Evolutionary conservation across 2,329 filamentous ascomycete species (phyloP).

Genomic region (Xylaria sp.): DNA sequence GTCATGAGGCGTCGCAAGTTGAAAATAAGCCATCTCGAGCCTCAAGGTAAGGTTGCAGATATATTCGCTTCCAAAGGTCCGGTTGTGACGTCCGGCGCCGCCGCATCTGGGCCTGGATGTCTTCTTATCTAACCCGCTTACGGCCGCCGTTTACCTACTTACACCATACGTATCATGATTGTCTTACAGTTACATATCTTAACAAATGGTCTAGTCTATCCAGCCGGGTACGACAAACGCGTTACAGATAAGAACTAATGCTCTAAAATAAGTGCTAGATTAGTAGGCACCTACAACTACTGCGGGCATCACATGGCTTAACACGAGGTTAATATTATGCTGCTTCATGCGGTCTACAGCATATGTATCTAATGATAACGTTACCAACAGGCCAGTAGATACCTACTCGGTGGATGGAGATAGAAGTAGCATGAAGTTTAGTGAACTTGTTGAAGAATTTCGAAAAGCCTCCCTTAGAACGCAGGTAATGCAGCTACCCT

Average conservation of each 20-base stretch:
- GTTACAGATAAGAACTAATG: neutral
- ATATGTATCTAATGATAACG: neutral
- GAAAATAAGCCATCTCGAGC: conserved; percentile 24
- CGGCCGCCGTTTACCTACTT: neutral
- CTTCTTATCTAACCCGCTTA: neutral
- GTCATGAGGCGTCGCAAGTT: conserved; percentile 26
- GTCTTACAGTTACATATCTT: neutral
- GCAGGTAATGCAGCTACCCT: too few relatives aligned
- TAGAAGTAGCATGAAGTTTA: too few relatives aligned
- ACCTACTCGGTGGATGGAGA: neutral
- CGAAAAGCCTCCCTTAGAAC: too few relatives aligned
- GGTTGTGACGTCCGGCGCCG: neutral
- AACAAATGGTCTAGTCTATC: neutral
- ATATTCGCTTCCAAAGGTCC: conserved; percentile 9
- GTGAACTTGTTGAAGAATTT: too few relatives aligned
- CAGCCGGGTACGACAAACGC: neutral
- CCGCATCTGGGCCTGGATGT: neutral
- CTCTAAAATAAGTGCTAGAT: neutral
- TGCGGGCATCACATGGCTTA: neutral
- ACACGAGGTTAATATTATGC: conserved; percentile 7
- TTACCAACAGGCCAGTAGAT: neutral
- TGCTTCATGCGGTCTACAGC: neutral
- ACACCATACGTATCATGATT: neutral
- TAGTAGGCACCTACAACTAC: neutral
- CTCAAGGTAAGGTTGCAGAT: conserved; percentile 37